phyloP scores from a whole-genome alignment of 371 early-diverging fungal species.

The Synchytrium microbalum region DNA sequence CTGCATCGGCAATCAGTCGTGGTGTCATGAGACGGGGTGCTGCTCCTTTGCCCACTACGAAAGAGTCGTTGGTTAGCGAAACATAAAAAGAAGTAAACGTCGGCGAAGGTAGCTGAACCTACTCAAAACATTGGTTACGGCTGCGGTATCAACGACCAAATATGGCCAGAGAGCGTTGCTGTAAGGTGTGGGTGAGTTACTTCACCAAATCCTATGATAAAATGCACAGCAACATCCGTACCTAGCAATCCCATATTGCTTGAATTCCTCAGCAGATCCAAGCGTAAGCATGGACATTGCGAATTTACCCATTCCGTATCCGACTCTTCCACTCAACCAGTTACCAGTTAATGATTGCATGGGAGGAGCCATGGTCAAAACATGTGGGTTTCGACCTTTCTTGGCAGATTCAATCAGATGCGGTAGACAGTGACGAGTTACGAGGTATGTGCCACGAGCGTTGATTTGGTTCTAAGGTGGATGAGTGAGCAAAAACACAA shows the following conservation, averaged over 20 bases:
- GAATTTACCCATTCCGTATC: constrained; percentile 70
- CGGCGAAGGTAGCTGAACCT: constrained; percentile 1
- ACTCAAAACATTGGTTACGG: constrained; percentile 46
- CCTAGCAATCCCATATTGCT: not conserved
- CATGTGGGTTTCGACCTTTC: constrained; percentile 53
- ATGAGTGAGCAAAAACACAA: no score
- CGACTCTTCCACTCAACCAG: constrained; percentile 65
- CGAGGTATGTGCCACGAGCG: constrained; percentile 61
- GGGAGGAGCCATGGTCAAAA: constrained; percentile 68
- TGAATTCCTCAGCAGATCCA: no score
- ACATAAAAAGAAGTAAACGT: not conserved
- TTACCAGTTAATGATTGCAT: constrained; percentile 49
- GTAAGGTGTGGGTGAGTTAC: not conserved
- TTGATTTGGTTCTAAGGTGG: no score
- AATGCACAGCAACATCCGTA: not conserved
- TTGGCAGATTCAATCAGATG: constrained; percentile 50
- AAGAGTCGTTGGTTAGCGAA: not conserved
- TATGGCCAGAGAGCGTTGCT: constrained; percentile 78
- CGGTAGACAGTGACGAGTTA: constrained; percentile 61
- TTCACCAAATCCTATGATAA: not conserved
- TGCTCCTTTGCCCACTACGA: constrained; percentile 6
- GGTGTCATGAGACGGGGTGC: constrained; percentile 24
- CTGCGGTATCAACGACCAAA: constrained; percentile 68
- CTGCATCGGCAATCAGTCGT: constrained; percentile 80
- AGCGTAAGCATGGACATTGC: constrained; percentile 10